Conservation (phyloP, 179 eudicot genomes). For the Drosera spatulata region DNA sequence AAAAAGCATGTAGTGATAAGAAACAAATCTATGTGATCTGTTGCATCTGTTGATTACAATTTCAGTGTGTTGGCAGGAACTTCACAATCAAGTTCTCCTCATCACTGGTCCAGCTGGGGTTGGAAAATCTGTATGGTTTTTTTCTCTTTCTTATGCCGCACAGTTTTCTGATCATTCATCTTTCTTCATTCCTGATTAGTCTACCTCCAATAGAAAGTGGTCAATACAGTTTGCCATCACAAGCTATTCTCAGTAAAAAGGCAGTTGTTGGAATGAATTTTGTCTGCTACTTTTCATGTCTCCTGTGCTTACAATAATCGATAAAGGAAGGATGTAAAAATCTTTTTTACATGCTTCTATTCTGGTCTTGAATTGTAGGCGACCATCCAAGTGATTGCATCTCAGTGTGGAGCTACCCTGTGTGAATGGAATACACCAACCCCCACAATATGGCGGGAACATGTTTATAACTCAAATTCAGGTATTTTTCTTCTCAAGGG, state of each 20-base stretch:
- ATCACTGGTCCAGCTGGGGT: constrained; percentile 86
- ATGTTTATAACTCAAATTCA: constrained; percentile 55
- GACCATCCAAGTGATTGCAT: constrained; percentile 61
- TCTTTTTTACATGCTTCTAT: background rate
- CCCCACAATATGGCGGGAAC: constrained; percentile 94
- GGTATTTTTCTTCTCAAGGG: constrained; percentile 26
- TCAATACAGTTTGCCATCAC: background rate
- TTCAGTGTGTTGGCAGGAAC: constrained; percentile 25
- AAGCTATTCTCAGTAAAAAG: background rate
- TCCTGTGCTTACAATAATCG: background rate
- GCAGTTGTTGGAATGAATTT: too few relatives aligned
- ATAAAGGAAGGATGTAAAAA: background rate
- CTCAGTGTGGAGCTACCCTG: constrained; percentile 60
- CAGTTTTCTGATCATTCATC: background rate
- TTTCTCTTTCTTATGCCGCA: background rate
- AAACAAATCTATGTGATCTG: background rate
- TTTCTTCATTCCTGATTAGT: background rate
- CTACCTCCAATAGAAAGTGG: background rate
- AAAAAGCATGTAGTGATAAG: background rate
- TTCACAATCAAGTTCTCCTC: constrained; percentile 46
- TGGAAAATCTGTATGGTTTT: constrained; percentile 87
- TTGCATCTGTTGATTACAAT: background rate
- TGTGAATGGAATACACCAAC: constrained; percentile 96
- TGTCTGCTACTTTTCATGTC: background rate
- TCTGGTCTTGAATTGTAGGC: constrained; percentile 31